Conservation (phyloP, 495 filamentous ascomycete genomes). For the Xylaria grammica region DNA sequence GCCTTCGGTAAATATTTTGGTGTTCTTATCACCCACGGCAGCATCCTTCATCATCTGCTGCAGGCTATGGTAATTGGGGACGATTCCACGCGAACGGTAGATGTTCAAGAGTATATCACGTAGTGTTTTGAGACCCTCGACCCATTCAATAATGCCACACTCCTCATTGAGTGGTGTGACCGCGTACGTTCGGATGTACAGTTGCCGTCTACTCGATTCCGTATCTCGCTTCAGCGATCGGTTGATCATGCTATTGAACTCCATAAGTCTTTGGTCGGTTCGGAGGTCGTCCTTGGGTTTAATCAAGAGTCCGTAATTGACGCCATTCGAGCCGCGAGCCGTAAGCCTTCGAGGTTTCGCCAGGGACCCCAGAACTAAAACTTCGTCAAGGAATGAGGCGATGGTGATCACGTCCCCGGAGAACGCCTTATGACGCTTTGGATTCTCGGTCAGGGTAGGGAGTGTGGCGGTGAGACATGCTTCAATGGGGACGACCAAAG, state of each 20-base stretch:
- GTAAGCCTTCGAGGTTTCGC: slow-evolving; percentile 91
- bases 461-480: slow-evolving; percentile 80
- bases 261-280: slow-evolving; percentile 97
- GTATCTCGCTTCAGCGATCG: slow-evolving; percentile 87
- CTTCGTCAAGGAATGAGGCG: slow-evolving; percentile 76
- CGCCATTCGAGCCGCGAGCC: slow-evolving; percentile 86
- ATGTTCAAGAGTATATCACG: slow-evolving; percentile 85
- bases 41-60: slow-evolving; percentile 55
- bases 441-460: slow-evolving; percentile 72
- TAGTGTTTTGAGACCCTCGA: slow-evolving; percentile 92
- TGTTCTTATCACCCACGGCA: slow-evolving; percentile 46
- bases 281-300: slow-evolving; percentile 98
- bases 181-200: slow-evolving; percentile 93
- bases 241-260: slow-evolving; percentile 98
- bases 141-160: slow-evolving; percentile 97
- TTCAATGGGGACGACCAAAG: slow-evolving; percentile 87
- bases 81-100: slow-evolving; percentile 73
- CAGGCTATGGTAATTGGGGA: slow-evolving; percentile 55
- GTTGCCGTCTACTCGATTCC: slow-evolving; percentile 79
- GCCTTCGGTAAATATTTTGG: slow-evolving; percentile 70
- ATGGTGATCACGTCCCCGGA: slow-evolving; percentile 63
- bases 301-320: slow-evolving; percentile 85
- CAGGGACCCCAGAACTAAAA: slow-evolving; percentile 86
- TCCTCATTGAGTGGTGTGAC: slow-evolving; percentile 98
- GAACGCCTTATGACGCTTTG: slow-evolving; percentile 82